These are phyloP conservation scores for Xerocomus brunneocitrinus DNA, from an alignment of 768 basidiomycete species.

Conservation along the genomic window DNA sequence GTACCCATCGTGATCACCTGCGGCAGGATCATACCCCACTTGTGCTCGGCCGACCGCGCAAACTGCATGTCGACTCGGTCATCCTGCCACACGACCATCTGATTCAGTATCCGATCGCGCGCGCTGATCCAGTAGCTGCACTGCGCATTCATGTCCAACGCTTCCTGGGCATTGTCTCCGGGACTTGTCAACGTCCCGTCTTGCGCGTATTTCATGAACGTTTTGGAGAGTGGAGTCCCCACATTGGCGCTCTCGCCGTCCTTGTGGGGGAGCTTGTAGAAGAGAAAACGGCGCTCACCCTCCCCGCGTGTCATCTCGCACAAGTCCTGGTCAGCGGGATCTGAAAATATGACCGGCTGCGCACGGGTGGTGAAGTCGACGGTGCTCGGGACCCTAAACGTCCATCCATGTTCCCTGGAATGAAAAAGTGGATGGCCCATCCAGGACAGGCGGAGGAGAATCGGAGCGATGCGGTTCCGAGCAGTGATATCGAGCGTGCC, in stretches of 20 bases:
- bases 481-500: constrained; percentile 83
- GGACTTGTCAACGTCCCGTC: constrained; percentile 85
- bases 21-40: constrained; percentile 90
- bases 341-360: constrained; percentile 51
- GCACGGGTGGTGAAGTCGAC: constrained; percentile 44
- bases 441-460: constrained; percentile 87
- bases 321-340: constrained; percentile 57
- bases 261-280: constrained; percentile 94
- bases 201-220: constrained; percentile 83
- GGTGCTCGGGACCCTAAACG: constrained; percentile 65
- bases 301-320: constrained; percentile 41
- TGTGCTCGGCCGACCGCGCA: constrained; percentile 31
- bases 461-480: constrained; percentile 75
- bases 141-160: constrained; percentile 86
- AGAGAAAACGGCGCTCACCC: constrained; percentile 45
- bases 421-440: constrained; percentile 77
- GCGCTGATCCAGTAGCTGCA: constrained; percentile 99
- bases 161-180: constrained; percentile 73
- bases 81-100: constrained; percentile 87
- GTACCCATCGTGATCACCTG: constrained; percentile 99
- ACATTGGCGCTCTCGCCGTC: constrained; percentile 94
- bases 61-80: constrained; percentile 51
- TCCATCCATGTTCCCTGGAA: constrained; percentile 89
- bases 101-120: constrained; percentile 84
- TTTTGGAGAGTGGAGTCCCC: constrained; percentile 86